Conservation (phyloP, 2,329 filamentous ascomycete genomes). For the Sporothrix curviconia region DNA sequence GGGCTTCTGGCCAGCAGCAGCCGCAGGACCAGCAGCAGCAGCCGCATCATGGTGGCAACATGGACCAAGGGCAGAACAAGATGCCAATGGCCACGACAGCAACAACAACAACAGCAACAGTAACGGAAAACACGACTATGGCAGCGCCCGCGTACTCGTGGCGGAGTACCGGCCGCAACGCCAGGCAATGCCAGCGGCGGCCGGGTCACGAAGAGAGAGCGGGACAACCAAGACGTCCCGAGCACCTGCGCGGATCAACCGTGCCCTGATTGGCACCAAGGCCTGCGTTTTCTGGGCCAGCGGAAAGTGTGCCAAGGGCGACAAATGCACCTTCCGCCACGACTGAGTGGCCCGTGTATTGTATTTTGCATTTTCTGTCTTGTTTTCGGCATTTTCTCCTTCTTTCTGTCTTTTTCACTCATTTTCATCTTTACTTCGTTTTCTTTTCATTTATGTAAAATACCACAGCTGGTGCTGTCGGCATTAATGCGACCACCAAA, state of each 20-base stretch:
- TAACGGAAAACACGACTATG: neutral
- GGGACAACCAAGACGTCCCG: slow-evolving; percentile 27
- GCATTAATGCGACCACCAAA: too few species aligned
- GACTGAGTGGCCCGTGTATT: slow-evolving; percentile 32
- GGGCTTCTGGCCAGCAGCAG: slow-evolving; percentile 7
- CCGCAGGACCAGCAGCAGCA: slow-evolving; percentile 3
- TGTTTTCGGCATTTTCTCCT: neutral
- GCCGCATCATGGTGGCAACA: neutral
- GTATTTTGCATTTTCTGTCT: neutral
- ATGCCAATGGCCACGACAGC: neutral
- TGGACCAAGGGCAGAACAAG: neutral
- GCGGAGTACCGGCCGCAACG: slow-evolving; percentile 5
- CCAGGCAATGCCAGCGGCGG: slow-evolving; percentile 11
- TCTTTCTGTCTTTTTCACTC: neutral
- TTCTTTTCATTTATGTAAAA: too few species aligned
- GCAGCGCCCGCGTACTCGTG: neutral
- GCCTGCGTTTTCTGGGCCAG: slow-evolving; percentile 64
- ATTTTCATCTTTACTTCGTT: neutral
- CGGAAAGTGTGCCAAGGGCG: slow-evolving; percentile 65
- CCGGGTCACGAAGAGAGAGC: slow-evolving; percentile 23
- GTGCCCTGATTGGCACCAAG: slow-evolving; percentile 56
- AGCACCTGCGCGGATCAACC: slow-evolving; percentile 44
- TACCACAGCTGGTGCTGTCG: neutral
- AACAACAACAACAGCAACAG: neutral
- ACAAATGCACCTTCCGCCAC: slow-evolving; percentile 68